Evolutionary conservation across 257 asterid genomes (phyloP), one percentile per base, ranked within the genome.

Genomic region (Vinca minor): DNA sequence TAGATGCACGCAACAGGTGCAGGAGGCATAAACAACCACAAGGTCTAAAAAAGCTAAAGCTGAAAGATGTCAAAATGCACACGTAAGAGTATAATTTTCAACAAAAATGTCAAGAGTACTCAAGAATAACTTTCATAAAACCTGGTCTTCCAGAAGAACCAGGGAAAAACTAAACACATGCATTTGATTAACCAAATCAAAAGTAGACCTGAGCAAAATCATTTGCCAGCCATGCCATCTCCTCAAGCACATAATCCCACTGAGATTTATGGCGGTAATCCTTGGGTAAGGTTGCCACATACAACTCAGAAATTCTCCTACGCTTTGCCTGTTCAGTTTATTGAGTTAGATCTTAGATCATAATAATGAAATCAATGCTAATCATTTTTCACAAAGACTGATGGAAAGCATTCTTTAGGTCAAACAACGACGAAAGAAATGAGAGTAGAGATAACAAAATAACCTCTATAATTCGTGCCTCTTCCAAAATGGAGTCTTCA

Each of bases 201-300:
- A 55, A 59, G 47, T 76, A 68, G 41, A 93, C 99, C 97, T 93
- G 99, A 28, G 94, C 87, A 84, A 93, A 90, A 86, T 93, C 99
- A 83, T 93, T 89, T 52, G 99, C 97, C 76, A 93, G 52, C 99
- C 99, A 93, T 59, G 91, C 76, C 95, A 93, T 87, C 81, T 93
- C 99, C 79, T 93, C 99, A 64, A 93, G 86, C 64, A 93, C 94
- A 82, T 72, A 89, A 77, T 79, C 89, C 99, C 99, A 93, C 14
- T 78, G 97, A 82, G 94, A 81, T 65, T 82, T 89, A 36, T 60
- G 78, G 34, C 63, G 71, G 74, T 70, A 61, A 75, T 78, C 73
- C 36, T 13, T 10, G 1, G 87, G 82, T 59, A 75, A 71, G 62
- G 75, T 81, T 62, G 68, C 70, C 74, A 66, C 53, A 52, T 91